These are phyloP conservation scores for Penicillium griseofulvum DNA, from an alignment of 2,329 filamentous ascomycete species.

Conservation along the genomic window DNA sequence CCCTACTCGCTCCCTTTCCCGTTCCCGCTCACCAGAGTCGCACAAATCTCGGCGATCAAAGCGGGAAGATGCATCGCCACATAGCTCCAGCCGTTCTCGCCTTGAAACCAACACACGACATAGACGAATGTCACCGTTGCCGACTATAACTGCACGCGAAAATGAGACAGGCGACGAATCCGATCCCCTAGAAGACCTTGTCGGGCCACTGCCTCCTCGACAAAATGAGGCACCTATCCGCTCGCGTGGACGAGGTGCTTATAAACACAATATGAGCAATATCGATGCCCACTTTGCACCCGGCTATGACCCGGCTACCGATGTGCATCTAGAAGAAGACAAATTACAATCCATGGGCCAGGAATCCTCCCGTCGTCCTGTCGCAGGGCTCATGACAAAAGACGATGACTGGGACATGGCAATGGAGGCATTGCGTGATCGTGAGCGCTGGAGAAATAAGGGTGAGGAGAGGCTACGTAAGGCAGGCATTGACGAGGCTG, in stretches of 20 bases:
- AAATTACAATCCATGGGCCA: constrained; percentile 60
- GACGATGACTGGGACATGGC: constrained; percentile 76
- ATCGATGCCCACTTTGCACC: constrained; percentile 80
- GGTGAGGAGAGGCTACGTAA: constrained; percentile 72
- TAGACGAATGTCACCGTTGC: background rate
- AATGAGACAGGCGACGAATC: constrained; percentile 47
- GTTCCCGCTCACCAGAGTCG: constrained; percentile 2
- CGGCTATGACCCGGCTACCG: constrained; percentile 55
- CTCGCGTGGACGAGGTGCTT: constrained; percentile 69
- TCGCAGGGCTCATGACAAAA: constrained; percentile 45
- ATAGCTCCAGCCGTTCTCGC: constrained; percentile 5
- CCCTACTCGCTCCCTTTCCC: constrained; percentile 11
- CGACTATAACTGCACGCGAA: background rate
- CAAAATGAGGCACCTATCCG: constrained; percentile 47
- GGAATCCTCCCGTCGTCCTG: constrained; percentile 43
- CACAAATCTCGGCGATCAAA: constrained; percentile 1
- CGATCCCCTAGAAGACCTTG: constrained; percentile 71
- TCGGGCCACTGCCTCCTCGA: constrained; percentile 66
- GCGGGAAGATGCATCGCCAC: constrained; percentile 3
- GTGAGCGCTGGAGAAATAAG: constrained; percentile 72
- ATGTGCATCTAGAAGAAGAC: constrained; percentile 40
- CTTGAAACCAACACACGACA: background rate
- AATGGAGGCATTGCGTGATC: constrained; percentile 73
- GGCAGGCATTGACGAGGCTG: constrained; percentile 74
- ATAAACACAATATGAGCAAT: constrained; percentile 56